These are phyloP conservation scores for Sordariomycetes sp. DNA, from an alignment of 2,329 filamentous ascomycete genomes.

Conservation along the genomic window DNA sequence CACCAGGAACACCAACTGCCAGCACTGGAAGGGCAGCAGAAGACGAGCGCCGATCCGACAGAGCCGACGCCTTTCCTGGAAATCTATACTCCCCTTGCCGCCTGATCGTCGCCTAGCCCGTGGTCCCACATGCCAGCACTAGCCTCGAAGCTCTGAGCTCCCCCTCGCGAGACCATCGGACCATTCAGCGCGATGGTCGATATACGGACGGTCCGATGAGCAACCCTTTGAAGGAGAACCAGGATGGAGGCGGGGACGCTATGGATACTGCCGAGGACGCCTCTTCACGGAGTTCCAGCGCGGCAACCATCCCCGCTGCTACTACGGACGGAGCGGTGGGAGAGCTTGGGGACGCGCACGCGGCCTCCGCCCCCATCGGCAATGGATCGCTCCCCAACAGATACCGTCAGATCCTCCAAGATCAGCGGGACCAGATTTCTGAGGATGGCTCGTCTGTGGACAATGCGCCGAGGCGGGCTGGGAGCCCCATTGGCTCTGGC, in stretches of 20 bases:
- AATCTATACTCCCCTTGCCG: not conserved
- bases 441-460: conserved; percentile 37
- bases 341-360: not conserved
- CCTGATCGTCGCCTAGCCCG: not conserved
- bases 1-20: not conserved
- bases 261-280: not conserved
- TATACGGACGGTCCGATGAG: conserved; percentile 2
- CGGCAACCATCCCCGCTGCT: not conserved
- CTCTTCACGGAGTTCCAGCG: not conserved
- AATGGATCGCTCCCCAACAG: conserved; percentile 21
- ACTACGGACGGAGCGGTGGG: not conserved
- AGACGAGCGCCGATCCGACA: not conserved
- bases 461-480: conserved; percentile 15
- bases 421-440: conserved; percentile 15
- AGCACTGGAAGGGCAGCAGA: not conserved
- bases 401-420: conserved; percentile 32
- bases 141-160: not conserved
- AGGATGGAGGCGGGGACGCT: not conserved
- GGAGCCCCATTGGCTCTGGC: conserved; percentile 59
- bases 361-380: not conserved
- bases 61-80: not conserved
- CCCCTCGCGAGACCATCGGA: not conserved
- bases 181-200: conserved; percentile 1
- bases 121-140: not conserved
- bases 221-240: conserved; percentile 2